phyloP scores from a whole-genome alignment of 2,329 filamentous ascomycete genomes.

The Fusarium pininemorale region DNA sequence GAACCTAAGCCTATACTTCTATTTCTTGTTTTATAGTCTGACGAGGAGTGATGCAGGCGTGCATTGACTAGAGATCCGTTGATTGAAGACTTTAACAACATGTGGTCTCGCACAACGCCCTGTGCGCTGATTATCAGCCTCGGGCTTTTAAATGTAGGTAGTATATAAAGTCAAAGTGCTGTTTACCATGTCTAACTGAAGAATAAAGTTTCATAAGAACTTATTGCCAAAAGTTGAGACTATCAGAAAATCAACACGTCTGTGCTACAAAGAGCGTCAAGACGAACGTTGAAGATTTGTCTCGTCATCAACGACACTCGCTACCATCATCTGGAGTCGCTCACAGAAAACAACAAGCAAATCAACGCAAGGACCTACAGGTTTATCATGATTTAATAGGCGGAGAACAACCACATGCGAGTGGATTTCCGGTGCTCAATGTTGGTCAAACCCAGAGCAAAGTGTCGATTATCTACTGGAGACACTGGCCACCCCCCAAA shows the following conservation, averaged over 20 bases:
- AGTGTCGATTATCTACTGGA: neutral
- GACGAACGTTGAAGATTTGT: neutral
- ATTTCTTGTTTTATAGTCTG: neutral
- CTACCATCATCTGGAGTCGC: neutral
- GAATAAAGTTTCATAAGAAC: neutral
- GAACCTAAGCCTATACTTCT: neutral
- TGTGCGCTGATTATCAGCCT: neutral
- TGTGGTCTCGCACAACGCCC: neutral
- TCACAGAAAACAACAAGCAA: neutral
- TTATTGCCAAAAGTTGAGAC: neutral
- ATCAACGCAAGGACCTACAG: neutral
- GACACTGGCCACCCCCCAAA: slow-evolving; percentile 1
- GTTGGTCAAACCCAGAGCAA: neutral
- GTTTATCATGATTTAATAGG: neutral
- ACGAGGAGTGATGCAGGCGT: neutral
- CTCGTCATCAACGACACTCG: neutral
- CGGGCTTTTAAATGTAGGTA: neutral
- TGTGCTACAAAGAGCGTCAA: neutral
- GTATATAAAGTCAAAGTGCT: too few species aligned
- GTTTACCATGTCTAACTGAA: neutral
- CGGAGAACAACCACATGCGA: neutral
- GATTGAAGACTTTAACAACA: neutral
- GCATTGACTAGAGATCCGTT: neutral
- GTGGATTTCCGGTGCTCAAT: neutral
- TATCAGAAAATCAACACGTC: neutral